These are phyloP conservation scores for Yamadazyma paraphyllophila DNA, from an alignment of 805 yeast species.

Conservation along the genomic window DNA sequence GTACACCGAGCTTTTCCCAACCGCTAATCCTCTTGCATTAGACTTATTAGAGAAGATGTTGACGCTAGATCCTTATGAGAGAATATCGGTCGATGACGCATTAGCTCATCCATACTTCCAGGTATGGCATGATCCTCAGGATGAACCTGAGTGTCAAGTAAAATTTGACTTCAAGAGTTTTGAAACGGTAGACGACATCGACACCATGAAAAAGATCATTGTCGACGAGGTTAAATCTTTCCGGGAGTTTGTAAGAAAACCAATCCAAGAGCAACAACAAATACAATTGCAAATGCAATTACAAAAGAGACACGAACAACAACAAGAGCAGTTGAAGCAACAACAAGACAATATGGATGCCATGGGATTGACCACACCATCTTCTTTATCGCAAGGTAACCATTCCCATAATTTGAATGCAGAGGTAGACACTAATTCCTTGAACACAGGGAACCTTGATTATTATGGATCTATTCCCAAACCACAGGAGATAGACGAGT, in stretches of 20 bases:
- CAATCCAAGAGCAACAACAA: slow-evolving; percentile 54
- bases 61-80: slow-evolving; percentile 81
- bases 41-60: slow-evolving; percentile 81
- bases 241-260: slow-evolving; percentile 78
- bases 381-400: slow-evolving; percentile 11
- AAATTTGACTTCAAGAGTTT: slow-evolving; percentile 82
- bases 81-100: slow-evolving; percentile 91
- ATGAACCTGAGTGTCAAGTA: slow-evolving; percentile 79
- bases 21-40: slow-evolving; percentile 83
- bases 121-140: slow-evolving; percentile 93
- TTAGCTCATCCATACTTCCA: slow-evolving; percentile 85
- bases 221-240: slow-evolving; percentile 75
- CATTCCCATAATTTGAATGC: slow-evolving; percentile 17
- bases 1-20: slow-evolving; percentile 69
- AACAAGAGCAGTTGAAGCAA: slow-evolving; percentile 14
- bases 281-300: slow-evolving; percentile 36
- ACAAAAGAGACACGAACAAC: slow-evolving; percentile 26
- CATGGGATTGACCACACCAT: slow-evolving; percentile 15
- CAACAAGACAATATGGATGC: slow-evolving; percentile 14
- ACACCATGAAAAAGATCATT: slow-evolving; percentile 71
- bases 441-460: slow-evolving; percentile 15
- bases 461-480: slow-evolving; percentile 39
- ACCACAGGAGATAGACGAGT: slow-evolving; percentile 44
- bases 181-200: slow-evolving; percentile 80
- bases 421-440: slow-evolving; percentile 18